phyloP scores from a whole-genome alignment of 1,284 basidiomycete species.

The Ganoderma lingzhi region DNA sequence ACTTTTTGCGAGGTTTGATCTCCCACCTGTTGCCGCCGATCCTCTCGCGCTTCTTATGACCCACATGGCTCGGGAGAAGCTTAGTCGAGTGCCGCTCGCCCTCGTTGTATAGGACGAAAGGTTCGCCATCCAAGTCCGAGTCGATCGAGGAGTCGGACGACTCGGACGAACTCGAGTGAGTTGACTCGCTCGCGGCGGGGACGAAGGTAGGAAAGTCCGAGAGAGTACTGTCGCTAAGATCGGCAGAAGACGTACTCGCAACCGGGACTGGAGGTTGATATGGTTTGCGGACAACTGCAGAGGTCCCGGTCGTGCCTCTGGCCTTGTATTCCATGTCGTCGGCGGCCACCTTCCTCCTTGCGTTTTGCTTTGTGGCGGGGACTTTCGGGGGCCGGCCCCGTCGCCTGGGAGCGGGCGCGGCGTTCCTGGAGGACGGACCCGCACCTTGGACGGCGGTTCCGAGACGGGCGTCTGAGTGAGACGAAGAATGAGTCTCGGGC shows the following conservation, averaged over 20 bases:
- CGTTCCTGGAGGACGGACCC: conserved; percentile 26
- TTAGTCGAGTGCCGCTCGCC: conserved; percentile 38
- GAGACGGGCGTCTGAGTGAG: conserved; percentile 22
- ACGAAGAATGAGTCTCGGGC: conserved; percentile 22
- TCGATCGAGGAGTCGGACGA: conserved; percentile 36
- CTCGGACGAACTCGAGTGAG: conserved; percentile 40
- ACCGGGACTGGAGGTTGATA: conserved; percentile 22
- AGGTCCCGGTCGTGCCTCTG: conserved; percentile 37
- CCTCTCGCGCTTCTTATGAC: conserved; percentile 53
- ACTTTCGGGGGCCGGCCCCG: conserved; percentile 64
- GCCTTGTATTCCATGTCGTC: conserved; percentile 37
- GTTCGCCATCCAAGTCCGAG: conserved; percentile 50
- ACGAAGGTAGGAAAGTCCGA: conserved; percentile 42
- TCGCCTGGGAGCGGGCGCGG: conserved; percentile 50
- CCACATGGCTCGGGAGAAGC: conserved; percentile 42
- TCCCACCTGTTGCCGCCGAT: conserved; percentile 64
- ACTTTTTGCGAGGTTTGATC: conserved; percentile 71
- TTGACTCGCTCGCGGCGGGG: conserved; percentile 40
- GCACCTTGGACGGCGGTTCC: conserved; percentile 21
- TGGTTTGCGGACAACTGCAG: conserved; percentile 15
- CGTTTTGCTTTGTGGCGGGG: conserved; percentile 32
- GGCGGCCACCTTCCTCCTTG: conserved; percentile 30
- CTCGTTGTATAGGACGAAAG: conserved; percentile 63
- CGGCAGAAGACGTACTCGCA: conserved; percentile 27
- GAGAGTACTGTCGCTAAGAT: conserved; percentile 36